Conservation (phyloP, 73 alveolate genomes). For the Symbiodinium natans region DNA sequence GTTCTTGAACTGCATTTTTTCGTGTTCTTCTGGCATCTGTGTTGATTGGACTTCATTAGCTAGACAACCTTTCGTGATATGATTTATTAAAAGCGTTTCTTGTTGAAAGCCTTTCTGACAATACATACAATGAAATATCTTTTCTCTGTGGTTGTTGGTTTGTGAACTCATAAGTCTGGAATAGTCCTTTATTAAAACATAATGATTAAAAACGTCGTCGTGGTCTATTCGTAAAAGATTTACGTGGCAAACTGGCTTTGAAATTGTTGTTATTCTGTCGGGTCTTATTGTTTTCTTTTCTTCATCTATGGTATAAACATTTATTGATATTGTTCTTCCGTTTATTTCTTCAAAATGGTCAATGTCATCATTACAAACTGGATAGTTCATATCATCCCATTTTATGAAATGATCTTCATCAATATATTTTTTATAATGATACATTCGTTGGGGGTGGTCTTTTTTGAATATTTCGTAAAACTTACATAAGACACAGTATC, state of each 20-base stretch:
- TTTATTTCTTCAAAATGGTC: slow-evolving; percentile 6
- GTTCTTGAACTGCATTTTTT: too few relatives aligned
- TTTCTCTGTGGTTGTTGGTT: neutral
- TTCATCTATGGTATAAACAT: neutral
- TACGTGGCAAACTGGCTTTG: neutral
- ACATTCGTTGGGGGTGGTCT: slow-evolving; percentile 7
- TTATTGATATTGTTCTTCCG: neutral
- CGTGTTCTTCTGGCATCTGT: too few relatives aligned
- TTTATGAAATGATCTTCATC: neutral
- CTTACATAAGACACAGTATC: neutral
- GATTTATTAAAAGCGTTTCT: neutral
- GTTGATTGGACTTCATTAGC: too few relatives aligned
- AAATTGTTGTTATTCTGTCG: neutral
- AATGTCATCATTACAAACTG: neutral
- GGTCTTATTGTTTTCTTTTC: neutral
- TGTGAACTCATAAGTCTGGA: neutral
- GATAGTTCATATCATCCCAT: neutral
- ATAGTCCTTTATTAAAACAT: neutral
- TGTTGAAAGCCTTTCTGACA: neutral
- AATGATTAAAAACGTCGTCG: neutral
- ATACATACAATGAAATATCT: neutral
- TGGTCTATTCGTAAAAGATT: neutral
- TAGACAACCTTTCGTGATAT: neutral
- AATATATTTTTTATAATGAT: neutral
- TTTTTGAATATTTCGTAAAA: neutral